Evolutionary conservation across 2,329 filamentous ascomycete species (phyloP).

Genomic region (Conoideocrella luteorostrata): DNA sequence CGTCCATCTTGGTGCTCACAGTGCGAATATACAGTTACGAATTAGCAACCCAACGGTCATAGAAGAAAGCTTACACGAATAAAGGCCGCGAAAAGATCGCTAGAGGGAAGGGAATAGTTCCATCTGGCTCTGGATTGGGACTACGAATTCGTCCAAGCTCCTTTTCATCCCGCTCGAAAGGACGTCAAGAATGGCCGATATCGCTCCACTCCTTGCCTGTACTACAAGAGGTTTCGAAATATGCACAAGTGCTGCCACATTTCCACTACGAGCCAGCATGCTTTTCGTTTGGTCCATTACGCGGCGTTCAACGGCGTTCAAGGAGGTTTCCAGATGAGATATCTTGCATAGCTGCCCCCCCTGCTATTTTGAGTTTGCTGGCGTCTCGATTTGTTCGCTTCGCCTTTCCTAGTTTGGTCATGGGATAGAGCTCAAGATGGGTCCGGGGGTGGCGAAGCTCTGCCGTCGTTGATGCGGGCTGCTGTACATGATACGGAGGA

Average conservation of each 20-base stretch:
- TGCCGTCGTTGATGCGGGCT: background rate
- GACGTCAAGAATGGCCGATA: background rate
- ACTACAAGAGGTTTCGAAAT: constrained; percentile 9
- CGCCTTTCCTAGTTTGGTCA: constrained; percentile 23
- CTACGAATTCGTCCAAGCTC: too few relatives aligned
- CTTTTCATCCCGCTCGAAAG: too few relatives aligned
- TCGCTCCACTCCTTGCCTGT: background rate
- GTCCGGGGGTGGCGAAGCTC: background rate
- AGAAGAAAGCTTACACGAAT: too few relatives aligned
- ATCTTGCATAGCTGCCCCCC: background rate
- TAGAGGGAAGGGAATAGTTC: too few relatives aligned
- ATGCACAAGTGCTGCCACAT: constrained; percentile 4
- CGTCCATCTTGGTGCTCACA: too few relatives aligned
- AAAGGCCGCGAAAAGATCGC: too few relatives aligned
- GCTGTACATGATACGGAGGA: too few relatives aligned
- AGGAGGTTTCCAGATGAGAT: background rate
- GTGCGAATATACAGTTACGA: too few relatives aligned
- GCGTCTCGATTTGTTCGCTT: constrained; percentile 34
- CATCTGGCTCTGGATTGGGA: too few relatives aligned
- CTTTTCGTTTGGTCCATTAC: constrained; percentile 1
- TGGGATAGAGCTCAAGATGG: background rate
- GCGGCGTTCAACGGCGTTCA: background rate
- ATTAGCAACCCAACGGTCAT: too few relatives aligned
- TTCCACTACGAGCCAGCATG: background rate
- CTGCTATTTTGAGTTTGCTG: constrained; percentile 3